Evolutionary conservation across 371 early-diverging fungal genomes (phyloP).

Genomic region (Catenaria anguillulae): DNA sequence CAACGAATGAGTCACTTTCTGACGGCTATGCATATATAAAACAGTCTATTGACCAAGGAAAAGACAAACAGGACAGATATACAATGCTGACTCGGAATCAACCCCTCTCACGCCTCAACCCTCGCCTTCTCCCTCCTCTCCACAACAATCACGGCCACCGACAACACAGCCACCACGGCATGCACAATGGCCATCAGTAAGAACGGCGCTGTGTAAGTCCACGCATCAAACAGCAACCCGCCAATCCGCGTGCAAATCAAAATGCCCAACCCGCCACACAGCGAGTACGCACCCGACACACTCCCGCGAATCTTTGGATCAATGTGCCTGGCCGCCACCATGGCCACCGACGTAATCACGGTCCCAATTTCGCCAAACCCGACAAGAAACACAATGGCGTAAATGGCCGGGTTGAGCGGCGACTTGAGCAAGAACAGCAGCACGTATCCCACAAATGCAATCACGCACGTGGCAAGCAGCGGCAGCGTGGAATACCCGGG

Average conservation of each 20-base stretch:
- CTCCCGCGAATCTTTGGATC: slow-evolving; percentile 39
- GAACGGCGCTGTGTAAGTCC: slow-evolving; percentile 28
- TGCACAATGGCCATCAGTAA: slow-evolving; percentile 26
- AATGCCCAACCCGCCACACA: slow-evolving; percentile 51
- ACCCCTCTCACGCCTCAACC: no score
- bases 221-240: slow-evolving; percentile 28
- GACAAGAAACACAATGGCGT: slow-evolving; percentile 34
- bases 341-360: slow-evolving; percentile 46
- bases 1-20: no score
- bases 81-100: no score
- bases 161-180: slow-evolving; percentile 5
- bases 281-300: slow-evolving; percentile 50
- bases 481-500: slow-evolving; percentile 29
- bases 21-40: no score
- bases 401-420: slow-evolving; percentile 36
- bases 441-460: slow-evolving; percentile 39
- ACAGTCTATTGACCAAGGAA: no score
- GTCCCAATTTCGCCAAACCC: slow-evolving; percentile 60
- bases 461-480: slow-evolving; percentile 34
- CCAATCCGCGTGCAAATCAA: slow-evolving; percentile 27
- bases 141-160: background rate
- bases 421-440: slow-evolving; percentile 37
- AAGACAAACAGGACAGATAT: no score
- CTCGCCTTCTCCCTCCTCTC: background rate
- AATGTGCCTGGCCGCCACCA: slow-evolving; percentile 18